These are phyloP conservation scores for Aspergillus olivimuriae DNA, from an alignment of 495 filamentous ascomycete species.

Conservation along the genomic window DNA sequence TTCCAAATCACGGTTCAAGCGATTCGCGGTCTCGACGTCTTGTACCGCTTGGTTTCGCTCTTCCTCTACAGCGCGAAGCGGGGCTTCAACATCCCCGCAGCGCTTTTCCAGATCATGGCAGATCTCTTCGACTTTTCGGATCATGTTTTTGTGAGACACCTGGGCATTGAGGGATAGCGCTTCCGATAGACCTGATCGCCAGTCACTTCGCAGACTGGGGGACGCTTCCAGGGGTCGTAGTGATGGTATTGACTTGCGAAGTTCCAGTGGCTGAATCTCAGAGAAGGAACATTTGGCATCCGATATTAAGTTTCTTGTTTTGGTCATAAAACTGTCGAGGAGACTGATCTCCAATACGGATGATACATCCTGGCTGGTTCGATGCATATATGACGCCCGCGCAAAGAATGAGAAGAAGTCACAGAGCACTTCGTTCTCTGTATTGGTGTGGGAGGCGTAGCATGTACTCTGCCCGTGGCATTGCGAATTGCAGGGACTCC, in stretches of 20 bases:
- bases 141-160: constrained; percentile 31
- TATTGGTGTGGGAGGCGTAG: constrained; percentile 8
- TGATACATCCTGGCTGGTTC: constrained; percentile 1
- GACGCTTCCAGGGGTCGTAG: constrained; percentile 9
- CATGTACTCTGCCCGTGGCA: constrained; percentile 22
- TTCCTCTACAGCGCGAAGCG: constrained; percentile 38
- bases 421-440: constrained; percentile 26
- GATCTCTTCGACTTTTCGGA: constrained; percentile 42
- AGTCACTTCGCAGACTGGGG: constrained; percentile 27
- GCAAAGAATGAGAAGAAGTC: constrained; percentile 25
- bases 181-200: constrained; percentile 36
- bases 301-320: constrained; percentile 8
- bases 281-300: constrained; percentile 16
- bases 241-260: constrained; percentile 5
- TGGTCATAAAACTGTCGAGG: constrained; percentile 11
- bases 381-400: constrained; percentile 12
- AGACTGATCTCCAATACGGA: constrained; percentile 1
- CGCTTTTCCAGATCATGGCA: constrained; percentile 52
- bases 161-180: constrained; percentile 28
- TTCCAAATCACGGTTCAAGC: constrained; percentile 23
- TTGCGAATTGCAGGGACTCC: constrained; percentile 5
- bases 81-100: constrained; percentile 43
- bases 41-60: constrained; percentile 31
- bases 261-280: constrained; percentile 6
- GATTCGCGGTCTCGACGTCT: constrained; percentile 21